phyloP scores from a whole-genome alignment of 805 yeast species.

The Clavispora fructus region DNA sequence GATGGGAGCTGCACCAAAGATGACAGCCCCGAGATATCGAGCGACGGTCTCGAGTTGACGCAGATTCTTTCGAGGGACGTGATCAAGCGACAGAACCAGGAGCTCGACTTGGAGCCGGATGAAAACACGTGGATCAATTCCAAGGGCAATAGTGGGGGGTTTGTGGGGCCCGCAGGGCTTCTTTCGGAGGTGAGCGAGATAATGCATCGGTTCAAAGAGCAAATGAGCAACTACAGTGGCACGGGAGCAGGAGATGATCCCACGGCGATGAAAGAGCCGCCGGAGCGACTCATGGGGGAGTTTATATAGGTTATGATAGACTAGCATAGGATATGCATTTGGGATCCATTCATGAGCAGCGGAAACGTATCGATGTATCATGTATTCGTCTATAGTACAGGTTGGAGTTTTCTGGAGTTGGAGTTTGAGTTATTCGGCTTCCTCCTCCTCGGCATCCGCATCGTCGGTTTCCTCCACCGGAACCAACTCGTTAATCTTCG shows the following conservation, averaged over 20 bases:
- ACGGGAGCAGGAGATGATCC: constrained; percentile 2
- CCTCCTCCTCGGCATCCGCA: constrained; percentile 18
- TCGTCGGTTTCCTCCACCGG: constrained; percentile 38
- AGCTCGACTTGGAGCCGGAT: constrained; percentile 24
- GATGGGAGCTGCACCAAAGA: background rate
- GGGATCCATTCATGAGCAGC: background rate
- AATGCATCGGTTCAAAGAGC: constrained; percentile 42
- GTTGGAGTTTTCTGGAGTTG: too few relatives aligned
- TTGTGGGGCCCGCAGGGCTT: constrained; percentile 71
- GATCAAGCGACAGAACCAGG: constrained; percentile 31
- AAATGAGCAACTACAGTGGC: constrained; percentile 3
- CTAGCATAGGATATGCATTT: background rate
- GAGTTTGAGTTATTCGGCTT: background rate
- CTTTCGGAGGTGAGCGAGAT: constrained; percentile 59
- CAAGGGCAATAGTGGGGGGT: constrained; percentile 33
- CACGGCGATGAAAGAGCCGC: background rate
- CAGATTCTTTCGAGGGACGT: constrained; percentile 29
- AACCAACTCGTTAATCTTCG: constrained; percentile 47
- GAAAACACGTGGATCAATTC: constrained; percentile 51
- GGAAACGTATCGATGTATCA: background rate
- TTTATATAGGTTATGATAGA: constrained; percentile 3
- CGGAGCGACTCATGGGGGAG: constrained; percentile 8
- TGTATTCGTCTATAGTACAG: background rate
- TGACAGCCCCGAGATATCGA: constrained; percentile 2
- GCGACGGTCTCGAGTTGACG: constrained; percentile 13